Conservation (phyloP, 179 eudicot genomes). For the Monotropa hypopitys region DNA sequence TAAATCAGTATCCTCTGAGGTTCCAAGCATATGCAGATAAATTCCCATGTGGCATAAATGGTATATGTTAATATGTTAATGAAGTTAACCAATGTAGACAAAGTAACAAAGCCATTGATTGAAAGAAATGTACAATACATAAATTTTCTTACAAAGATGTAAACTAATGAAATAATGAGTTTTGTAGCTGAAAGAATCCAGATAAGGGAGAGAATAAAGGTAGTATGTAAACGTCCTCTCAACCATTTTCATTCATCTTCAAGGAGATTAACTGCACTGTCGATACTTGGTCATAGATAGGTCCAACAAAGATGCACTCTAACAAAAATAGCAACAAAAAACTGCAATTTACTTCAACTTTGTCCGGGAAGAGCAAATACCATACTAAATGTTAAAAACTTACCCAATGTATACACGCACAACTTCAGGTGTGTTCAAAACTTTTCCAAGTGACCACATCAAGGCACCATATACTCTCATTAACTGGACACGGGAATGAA, state of each 20-base stretch:
- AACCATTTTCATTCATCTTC: neutral
- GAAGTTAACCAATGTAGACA: neutral
- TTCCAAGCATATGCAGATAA: neutral
- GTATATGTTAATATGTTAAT: neutral
- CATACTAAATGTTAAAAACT: neutral
- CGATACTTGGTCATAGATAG: neutral
- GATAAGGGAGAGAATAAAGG: neutral
- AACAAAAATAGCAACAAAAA: neutral
- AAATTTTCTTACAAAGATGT: neutral
- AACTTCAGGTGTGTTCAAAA: conserved; percentile 88
- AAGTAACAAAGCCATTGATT: neutral
- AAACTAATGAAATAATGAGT: neutral
- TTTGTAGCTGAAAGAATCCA: neutral
- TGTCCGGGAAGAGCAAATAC: neutral
- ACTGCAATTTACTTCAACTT: neutral
- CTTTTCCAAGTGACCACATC: conserved; percentile 99
- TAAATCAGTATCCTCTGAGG: neutral
- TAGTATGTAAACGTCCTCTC: neutral
- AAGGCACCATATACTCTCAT: conserved; percentile 97
- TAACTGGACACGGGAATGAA: conserved; percentile 26
- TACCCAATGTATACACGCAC: conserved; percentile 93
- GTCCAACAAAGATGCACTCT: neutral
- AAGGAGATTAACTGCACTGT: neutral
- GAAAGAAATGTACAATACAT: neutral
- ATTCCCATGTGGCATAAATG: neutral